These are phyloP conservation scores for Trichoderma orchidacearum DNA, from an alignment of 495 filamentous ascomycete species.

Conservation along the genomic window DNA sequence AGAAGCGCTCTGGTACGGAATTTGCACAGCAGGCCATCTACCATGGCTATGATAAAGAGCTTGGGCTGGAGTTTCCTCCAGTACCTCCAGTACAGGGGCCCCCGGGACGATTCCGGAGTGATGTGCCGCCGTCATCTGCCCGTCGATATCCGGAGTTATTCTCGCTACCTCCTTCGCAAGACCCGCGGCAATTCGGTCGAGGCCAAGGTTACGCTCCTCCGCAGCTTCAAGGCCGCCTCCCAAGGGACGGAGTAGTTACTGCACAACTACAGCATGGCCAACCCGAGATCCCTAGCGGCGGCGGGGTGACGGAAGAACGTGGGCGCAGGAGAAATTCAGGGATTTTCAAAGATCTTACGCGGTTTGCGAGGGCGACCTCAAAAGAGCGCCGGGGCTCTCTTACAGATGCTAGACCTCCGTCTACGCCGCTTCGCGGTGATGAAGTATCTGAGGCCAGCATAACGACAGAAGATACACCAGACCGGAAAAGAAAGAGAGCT, in stretches of 20 bases:
- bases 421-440: slow-evolving; percentile 10
- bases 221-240: slow-evolving; percentile 10
- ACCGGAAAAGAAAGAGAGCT: slow-evolving; percentile 11
- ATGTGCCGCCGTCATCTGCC: slow-evolving; percentile 24
- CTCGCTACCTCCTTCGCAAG: background rate
- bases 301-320: slow-evolving; percentile 5
- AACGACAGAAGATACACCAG: slow-evolving; percentile 18
- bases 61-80: slow-evolving; percentile 9
- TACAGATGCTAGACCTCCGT: slow-evolving; percentile 3
- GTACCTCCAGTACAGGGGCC: slow-evolving; percentile 5
- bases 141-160: slow-evolving; percentile 21
- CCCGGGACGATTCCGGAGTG: slow-evolving; percentile 11
- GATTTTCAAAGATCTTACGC: slow-evolving; percentile 20
- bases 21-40: slow-evolving; percentile 17
- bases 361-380: slow-evolving; percentile 12
- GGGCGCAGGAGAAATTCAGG: slow-evolving; percentile 20
- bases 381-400: slow-evolving; percentile 15
- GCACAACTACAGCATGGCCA: slow-evolving; percentile 6
- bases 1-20: slow-evolving; percentile 5
- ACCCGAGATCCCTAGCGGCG: slow-evolving; percentile 1
- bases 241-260: slow-evolving; percentile 9
- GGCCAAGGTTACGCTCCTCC: slow-evolving; percentile 1
- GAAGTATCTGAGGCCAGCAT: slow-evolving; percentile 20
- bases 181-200: background rate
- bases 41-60: slow-evolving; percentile 32